Percentiles rank a stretch among this genome's conserved stretches.
Conservation (phyloP, 257 asterid species). For the Nyctanthes arbortristis region DNA sequence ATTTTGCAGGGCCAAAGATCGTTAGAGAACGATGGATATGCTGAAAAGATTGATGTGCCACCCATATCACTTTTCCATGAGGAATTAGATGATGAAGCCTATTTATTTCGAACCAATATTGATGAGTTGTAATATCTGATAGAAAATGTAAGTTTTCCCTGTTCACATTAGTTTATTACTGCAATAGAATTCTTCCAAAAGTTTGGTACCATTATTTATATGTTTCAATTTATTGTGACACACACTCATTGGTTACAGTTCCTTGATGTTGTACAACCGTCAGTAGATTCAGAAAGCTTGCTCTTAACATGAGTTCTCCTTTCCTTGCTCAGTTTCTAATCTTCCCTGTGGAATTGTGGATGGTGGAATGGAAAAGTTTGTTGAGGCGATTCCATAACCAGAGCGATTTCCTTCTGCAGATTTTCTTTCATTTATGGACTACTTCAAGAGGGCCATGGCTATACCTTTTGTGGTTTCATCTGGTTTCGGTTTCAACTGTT, state of each 20-base stretch:
- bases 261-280: slow-evolving; percentile 1
- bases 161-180: not conserved
- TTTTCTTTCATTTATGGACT: not conserved
- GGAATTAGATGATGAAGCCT: slow-evolving; percentile 84
- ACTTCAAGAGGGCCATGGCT: not conserved
- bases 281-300: not conserved
- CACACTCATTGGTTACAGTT: slow-evolving; percentile 19
- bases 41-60: slow-evolving; percentile 40
- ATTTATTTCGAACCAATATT: slow-evolving; percentile 62
- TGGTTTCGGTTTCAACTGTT: no score
- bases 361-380: not conserved
- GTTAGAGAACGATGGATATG: slow-evolving; percentile 28
- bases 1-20: slow-evolving; percentile 73
- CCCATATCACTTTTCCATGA: slow-evolving; percentile 66
- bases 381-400: not conserved
- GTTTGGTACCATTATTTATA: not conserved
- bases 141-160: slow-evolving; percentile 7
- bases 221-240: not conserved
- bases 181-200: not conserved
- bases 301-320: not conserved
- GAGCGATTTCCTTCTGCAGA: not conserved
- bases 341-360: not conserved
- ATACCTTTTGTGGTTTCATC: not conserved
- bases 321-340: not conserved
- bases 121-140: slow-evolving; percentile 47